Evolutionary conservation across 176 grass and related monocot genomes (phyloP).

Genomic region (Stipa capillata): DNA sequence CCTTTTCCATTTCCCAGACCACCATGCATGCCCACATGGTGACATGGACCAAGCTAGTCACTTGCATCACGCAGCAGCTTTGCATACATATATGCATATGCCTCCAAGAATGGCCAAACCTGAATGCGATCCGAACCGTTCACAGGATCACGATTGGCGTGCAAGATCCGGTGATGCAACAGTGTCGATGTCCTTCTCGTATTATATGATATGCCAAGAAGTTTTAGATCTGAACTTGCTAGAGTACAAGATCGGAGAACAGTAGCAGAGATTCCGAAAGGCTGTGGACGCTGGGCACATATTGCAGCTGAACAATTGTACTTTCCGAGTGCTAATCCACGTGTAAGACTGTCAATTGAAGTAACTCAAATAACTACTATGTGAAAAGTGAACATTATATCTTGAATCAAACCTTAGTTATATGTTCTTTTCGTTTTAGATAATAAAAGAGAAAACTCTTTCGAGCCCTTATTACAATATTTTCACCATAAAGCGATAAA

Average conservation of each 20-base stretch:
- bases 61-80: background rate
- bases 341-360: background rate
- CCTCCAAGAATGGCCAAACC: conserved; percentile 15
- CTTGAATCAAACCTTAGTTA: too few species aligned
- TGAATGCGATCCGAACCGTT: background rate
- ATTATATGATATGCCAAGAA: background rate
- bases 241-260: background rate
- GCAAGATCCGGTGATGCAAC: background rate
- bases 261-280: conserved; percentile 14
- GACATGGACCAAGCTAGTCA: conserved; percentile 5
- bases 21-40: conserved; percentile 6
- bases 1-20: background rate
- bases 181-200: background rate
- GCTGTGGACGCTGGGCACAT: too few species aligned
- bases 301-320: background rate
- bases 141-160: background rate
- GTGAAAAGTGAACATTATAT: too few species aligned
- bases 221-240: conserved; percentile 8
- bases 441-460: too few species aligned
- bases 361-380: background rate
- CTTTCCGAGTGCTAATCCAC: background rate
- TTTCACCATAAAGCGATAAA: too few species aligned
- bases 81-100: too few species aligned
- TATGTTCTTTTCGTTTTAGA: too few species aligned
- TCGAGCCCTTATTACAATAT: too few species aligned